Conservation (phyloP, 805 yeast genomes). For the Priceomyces castillae region DNA sequence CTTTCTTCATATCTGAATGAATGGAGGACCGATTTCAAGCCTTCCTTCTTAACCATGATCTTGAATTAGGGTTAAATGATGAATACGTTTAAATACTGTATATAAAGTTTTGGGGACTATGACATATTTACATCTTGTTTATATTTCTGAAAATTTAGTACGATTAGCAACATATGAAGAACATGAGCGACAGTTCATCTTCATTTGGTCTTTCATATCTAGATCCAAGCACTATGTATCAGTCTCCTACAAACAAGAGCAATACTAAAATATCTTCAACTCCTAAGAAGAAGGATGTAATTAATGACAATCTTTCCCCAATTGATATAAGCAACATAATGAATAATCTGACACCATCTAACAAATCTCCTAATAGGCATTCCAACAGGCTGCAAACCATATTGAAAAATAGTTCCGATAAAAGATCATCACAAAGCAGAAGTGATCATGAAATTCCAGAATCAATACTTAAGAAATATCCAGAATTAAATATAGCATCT, state of each 20-base stretch:
- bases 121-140: background rate
- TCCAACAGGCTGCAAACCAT: slow-evolving; percentile 8
- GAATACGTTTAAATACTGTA: background rate
- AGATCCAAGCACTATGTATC: slow-evolving; percentile 8
- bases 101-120: background rate
- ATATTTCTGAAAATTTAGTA: too few relatives aligned
- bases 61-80: background rate
- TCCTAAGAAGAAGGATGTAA: slow-evolving; percentile 10
- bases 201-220: slow-evolving; percentile 12
- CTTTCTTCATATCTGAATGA: slow-evolving; percentile 15
- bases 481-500: slow-evolving; percentile 18
- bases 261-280: slow-evolving; percentile 18
- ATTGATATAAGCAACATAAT: slow-evolving; percentile 9
- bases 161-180: background rate
- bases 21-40: slow-evolving; percentile 15
- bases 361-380: background rate
- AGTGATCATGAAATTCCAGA: slow-evolving; percentile 6
- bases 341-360: slow-evolving; percentile 9
- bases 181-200: slow-evolving; percentile 8
- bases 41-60: background rate
- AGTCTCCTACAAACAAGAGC: slow-evolving; percentile 12
- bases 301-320: slow-evolving; percentile 10
- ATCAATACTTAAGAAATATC: slow-evolving; percentile 15
- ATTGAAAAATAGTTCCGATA: slow-evolving; percentile 9
- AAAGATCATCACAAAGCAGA: slow-evolving; percentile 1